phyloP scores from a whole-genome alignment of 1,139 yeast species.

The Protomyces inouyei region DNA sequence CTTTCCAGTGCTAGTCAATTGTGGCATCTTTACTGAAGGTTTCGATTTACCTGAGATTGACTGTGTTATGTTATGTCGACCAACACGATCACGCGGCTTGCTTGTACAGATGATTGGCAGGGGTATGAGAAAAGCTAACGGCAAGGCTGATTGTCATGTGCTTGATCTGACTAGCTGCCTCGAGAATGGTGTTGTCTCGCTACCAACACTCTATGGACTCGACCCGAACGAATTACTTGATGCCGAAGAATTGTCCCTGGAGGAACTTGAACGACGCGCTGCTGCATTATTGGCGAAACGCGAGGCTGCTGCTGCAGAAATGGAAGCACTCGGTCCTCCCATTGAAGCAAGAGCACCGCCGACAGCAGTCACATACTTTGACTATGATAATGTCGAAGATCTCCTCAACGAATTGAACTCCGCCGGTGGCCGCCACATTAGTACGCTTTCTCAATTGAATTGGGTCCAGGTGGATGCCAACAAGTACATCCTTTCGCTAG shows the following conservation, averaged over 20 bases:
- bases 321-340: constrained; percentile 6
- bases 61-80: constrained; percentile 70
- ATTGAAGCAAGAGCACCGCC: constrained; percentile 1
- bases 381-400: constrained; percentile 25
- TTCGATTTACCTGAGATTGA: constrained; percentile 92
- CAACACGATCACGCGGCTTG: constrained; percentile 68
- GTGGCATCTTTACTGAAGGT: constrained; percentile 87
- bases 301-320: constrained; percentile 4
- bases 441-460: constrained; percentile 8
- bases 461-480: constrained; percentile 20
- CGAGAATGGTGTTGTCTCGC: constrained; percentile 55
- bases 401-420: constrained; percentile 21
- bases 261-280: constrained; percentile 20
- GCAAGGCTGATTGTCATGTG: constrained; percentile 64
- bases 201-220: constrained; percentile 58
- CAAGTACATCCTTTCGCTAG: constrained; percentile 16
- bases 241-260: constrained; percentile 11
- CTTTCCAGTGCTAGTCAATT: constrained; percentile 73
- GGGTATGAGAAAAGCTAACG: constrained; percentile 63
- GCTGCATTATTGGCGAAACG: constrained; percentile 4
- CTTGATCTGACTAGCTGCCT: constrained; percentile 70
- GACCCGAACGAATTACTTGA: constrained; percentile 38
- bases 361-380: constrained; percentile 17
- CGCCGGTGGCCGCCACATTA: constrained; percentile 5
- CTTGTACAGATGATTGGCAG: constrained; percentile 88